Conservation (phyloP, 1,284 basidiomycete genomes). For the Neolentinus lepideus region DNA sequence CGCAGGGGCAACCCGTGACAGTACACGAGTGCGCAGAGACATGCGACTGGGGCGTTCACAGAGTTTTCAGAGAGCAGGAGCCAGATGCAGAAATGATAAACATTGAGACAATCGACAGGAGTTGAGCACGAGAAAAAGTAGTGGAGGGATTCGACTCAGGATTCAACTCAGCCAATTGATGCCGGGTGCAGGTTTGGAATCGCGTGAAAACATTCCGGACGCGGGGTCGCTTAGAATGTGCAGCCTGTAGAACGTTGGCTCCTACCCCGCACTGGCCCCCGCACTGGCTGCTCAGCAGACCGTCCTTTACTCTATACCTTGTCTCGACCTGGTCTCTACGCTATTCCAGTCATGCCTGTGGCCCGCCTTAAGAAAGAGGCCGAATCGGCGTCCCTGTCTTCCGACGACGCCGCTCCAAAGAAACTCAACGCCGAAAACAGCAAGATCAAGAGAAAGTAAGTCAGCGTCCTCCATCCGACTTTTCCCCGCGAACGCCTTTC, state of each 20-base stretch:
- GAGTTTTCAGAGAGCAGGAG: background rate
- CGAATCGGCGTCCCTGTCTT: constrained; percentile 52
- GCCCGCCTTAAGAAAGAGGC: constrained; percentile 60
- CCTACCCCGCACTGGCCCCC: background rate
- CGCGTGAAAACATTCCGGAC: background rate
- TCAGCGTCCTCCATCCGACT: constrained; percentile 32
- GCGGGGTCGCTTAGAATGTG: background rate
- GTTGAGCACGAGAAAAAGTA: background rate
- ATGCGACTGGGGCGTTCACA: background rate
- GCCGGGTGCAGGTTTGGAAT: background rate
- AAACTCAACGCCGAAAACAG: constrained; percentile 51
- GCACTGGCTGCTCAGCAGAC: background rate
- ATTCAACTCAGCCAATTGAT: background rate
- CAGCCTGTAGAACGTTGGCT: no score
- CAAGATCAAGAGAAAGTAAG: constrained; percentile 70
- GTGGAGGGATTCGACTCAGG: background rate
- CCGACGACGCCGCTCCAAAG: constrained; percentile 47
- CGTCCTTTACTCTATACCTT: no score
- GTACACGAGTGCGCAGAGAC: background rate
- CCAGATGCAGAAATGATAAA: background rate
- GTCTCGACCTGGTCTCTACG: constrained; percentile 2
- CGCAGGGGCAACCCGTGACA: background rate
- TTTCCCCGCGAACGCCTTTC: constrained; percentile 26
- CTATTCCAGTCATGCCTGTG: constrained; percentile 46
- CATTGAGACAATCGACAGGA: background rate